These are phyloP conservation scores for Hymenoscyphus salicellus DNA, from an alignment of 2,329 filamentous ascomycete species.

Conservation along the genomic window DNA sequence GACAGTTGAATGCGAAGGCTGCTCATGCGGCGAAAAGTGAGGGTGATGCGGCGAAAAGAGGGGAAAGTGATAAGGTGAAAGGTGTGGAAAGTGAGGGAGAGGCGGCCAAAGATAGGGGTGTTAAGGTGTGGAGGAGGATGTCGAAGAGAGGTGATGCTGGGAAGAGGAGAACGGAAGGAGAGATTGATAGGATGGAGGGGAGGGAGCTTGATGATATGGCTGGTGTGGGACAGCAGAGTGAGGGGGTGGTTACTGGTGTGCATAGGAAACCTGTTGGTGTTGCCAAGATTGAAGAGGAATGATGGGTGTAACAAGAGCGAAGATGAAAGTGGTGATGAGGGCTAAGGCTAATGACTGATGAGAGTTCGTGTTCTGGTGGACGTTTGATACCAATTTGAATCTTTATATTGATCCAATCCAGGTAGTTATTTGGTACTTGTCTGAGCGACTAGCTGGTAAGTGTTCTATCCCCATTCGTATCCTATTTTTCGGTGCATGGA, in stretches of 20 bases:
- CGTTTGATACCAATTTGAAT: neutral
- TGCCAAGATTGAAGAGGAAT: neutral
- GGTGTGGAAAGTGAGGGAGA: too few species aligned
- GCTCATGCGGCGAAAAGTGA: too few species aligned
- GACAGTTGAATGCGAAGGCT: neutral
- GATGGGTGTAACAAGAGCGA: neutral
- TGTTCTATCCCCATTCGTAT: too few species aligned
- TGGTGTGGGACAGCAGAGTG: neutral
- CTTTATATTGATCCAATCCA: neutral
- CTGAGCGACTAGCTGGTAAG: too few species aligned
- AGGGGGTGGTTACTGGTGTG: neutral
- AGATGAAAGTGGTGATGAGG: neutral
- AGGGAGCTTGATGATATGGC: neutral
- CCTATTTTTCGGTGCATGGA: too few species aligned
- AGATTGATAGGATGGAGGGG: neutral
- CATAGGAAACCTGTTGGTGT: neutral
- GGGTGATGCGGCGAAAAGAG: too few species aligned
- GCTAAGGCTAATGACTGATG: neutral
- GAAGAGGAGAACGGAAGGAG: neutral
- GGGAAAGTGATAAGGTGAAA: too few species aligned
- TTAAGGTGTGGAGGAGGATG: slow-evolving; percentile 1
- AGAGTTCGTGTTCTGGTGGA: neutral
- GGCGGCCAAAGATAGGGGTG: neutral
- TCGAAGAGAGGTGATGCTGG: neutral
- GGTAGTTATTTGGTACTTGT: too few species aligned